Evolutionary conservation across 495 filamentous ascomycete genomes (phyloP).

Genomic region (Clavariopsis aquatica): DNA sequence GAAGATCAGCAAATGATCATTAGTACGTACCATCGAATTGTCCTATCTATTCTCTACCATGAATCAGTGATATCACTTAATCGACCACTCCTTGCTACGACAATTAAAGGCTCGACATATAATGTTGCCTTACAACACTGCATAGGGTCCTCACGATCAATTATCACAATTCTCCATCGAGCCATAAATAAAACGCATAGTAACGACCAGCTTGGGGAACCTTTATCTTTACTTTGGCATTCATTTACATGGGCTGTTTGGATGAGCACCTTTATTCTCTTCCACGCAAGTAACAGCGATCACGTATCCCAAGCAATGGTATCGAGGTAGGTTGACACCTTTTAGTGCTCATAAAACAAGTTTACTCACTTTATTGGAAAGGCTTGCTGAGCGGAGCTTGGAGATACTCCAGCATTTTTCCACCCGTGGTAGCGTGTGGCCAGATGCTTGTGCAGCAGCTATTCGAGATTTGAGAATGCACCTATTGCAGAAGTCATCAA

Average conservation of each 20-base stretch:
- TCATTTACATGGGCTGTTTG: slow-evolving; percentile 54
- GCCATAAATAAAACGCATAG: slow-evolving; percentile 9
- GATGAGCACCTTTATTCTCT: slow-evolving; percentile 54
- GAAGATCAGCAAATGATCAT: neutral
- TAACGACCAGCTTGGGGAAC: neutral
- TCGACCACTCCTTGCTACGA: slow-evolving; percentile 48
- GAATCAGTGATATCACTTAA: slow-evolving; percentile 53
- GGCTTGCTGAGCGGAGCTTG: slow-evolving; percentile 6
- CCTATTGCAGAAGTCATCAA: neutral
- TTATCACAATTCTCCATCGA: slow-evolving; percentile 39
- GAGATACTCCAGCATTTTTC: slow-evolving; percentile 7
- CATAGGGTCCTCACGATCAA: slow-evolving; percentile 49
- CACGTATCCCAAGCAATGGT: neutral
- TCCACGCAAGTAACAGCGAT: slow-evolving; percentile 42
- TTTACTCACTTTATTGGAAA: neutral
- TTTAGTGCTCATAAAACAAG: neutral
- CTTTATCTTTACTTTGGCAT: slow-evolving; percentile 46
- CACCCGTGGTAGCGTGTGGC: slow-evolving; percentile 8
- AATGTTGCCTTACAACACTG: slow-evolving; percentile 51
- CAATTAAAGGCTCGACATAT: slow-evolving; percentile 46
- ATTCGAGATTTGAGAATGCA: slow-evolving; percentile 5
- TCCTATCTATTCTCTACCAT: slow-evolving; percentile 47
- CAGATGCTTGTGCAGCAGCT: slow-evolving; percentile 10
- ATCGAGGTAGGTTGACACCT: neutral
- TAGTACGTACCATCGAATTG: slow-evolving; percentile 40